Conservation (phyloP, 805 yeast genomes). For the Tetrapisispora iriomotensis region DNA sequence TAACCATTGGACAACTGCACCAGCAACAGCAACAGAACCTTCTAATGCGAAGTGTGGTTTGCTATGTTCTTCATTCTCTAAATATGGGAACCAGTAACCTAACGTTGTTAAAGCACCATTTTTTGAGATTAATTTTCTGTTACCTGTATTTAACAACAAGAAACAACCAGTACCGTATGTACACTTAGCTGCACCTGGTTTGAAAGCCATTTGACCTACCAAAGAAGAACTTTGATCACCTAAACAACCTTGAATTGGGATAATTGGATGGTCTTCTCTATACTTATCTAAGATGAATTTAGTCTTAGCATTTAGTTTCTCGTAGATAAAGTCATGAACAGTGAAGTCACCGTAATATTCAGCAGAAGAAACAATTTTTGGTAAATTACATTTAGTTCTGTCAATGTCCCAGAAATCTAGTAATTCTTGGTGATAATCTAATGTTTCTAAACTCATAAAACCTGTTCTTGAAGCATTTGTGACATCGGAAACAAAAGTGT, state of each 20-base stretch:
- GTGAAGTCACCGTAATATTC: slow-evolving; percentile 66
- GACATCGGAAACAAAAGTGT: slow-evolving; percentile 69
- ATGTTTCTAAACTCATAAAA: slow-evolving; percentile 72
- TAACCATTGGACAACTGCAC: slow-evolving; percentile 88
- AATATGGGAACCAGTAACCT: slow-evolving; percentile 78
- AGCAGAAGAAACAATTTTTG: slow-evolving; percentile 70
- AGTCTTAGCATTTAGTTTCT: slow-evolving; percentile 10
- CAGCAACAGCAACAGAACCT: slow-evolving; percentile 95
- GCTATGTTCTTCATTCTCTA: slow-evolving; percentile 28
- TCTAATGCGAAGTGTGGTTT: slow-evolving; percentile 82
- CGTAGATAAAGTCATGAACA: slow-evolving; percentile 34
- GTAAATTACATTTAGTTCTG: slow-evolving; percentile 50
- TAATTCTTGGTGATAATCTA: slow-evolving; percentile 65
- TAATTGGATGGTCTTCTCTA: slow-evolving; percentile 32
- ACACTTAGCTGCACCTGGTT: slow-evolving; percentile 81
- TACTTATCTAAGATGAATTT: slow-evolving; percentile 38
- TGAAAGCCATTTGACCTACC: slow-evolving; percentile 84
- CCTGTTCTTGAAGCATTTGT: slow-evolving; percentile 89
- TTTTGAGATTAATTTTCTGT: slow-evolving; percentile 53
- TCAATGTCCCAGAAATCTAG: slow-evolving; percentile 76
- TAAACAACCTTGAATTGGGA: slow-evolving; percentile 80
- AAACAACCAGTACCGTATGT: slow-evolving; percentile 97
- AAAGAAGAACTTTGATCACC: slow-evolving; percentile 93
- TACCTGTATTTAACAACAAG: slow-evolving; percentile 79
- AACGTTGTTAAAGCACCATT: slow-evolving; percentile 85